Percentiles rank a stretch among this genome's conserved stretches.
These are phyloP conservation scores for Termitomyces bulborhizus DNA, from an alignment of 768 basidiomycete genomes.

Conservation along the genomic window DNA sequence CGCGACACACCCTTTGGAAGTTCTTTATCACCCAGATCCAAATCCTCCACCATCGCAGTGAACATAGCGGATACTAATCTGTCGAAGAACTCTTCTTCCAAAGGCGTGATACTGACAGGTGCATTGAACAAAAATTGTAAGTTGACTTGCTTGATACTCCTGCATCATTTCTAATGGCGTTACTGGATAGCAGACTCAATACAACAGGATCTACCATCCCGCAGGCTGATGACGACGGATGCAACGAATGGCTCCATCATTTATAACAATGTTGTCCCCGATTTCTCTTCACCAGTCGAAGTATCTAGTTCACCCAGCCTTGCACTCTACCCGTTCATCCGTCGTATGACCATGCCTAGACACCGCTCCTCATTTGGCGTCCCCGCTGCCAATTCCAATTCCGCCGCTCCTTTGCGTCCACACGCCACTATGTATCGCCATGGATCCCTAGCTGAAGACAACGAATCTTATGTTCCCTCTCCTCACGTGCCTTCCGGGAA, in stretches of 20 bases:
- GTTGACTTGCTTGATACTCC: background rate
- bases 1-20: background rate
- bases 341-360: conserved; percentile 2
- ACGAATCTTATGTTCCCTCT: conserved; percentile 1
- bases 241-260: background rate
- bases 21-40: background rate
- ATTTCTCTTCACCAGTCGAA: background rate
- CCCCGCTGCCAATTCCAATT: background rate
- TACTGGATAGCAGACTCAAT: background rate
- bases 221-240: background rate
- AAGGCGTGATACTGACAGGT: background rate
- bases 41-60: background rate
- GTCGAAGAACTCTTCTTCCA: background rate
- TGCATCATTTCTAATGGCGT: background rate
- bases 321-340: conserved; percentile 5
- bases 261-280: background rate
- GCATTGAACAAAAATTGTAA: background rate
- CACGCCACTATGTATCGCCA: background rate
- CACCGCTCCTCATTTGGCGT: background rate
- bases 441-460: background rate
- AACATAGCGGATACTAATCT: background rate
- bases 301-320: too few species aligned
- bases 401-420: background rate
- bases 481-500: conserved; percentile 1
- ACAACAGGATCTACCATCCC: background rate